Conservation (phyloP, 169 alveolate genomes). For the Eimeria maxima region DNA sequence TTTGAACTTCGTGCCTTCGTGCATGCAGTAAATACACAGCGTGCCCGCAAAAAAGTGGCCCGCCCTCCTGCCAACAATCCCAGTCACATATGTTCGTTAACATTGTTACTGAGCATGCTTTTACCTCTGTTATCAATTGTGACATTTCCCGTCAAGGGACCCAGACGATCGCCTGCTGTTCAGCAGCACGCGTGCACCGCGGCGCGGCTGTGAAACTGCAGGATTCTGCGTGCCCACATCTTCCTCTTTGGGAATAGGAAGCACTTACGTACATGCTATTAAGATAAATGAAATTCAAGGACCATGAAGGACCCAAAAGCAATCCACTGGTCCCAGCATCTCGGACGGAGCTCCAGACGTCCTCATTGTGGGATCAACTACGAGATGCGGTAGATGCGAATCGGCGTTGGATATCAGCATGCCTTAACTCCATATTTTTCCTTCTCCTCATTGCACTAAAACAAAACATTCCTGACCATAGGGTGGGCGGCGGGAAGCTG, state of each 20-base stretch:
- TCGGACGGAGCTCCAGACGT: background rate
- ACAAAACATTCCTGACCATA: conserved; percentile 7
- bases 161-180: background rate
- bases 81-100: background rate
- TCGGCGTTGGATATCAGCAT: conserved; percentile 28
- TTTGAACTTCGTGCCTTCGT: background rate
- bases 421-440: background rate
- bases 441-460: background rate
- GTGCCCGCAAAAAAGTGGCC: background rate
- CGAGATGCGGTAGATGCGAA: conserved; percentile 19
- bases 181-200: background rate
- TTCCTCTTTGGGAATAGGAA: background rate
- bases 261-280: background rate
- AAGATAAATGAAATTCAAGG: background rate
- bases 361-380: background rate
- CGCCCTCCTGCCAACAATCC: background rate
- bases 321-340: background rate
- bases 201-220: background rate
- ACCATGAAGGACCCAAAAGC: background rate
- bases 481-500: conserved; percentile 25
- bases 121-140: background rate
- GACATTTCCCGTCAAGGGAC: background rate
- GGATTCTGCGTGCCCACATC: background rate
- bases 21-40: conserved; percentile 61
- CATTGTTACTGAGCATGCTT: background rate